Conservation (phyloP, 1,284 basidiomycete species). For the Ganoderma lingzhi region DNA sequence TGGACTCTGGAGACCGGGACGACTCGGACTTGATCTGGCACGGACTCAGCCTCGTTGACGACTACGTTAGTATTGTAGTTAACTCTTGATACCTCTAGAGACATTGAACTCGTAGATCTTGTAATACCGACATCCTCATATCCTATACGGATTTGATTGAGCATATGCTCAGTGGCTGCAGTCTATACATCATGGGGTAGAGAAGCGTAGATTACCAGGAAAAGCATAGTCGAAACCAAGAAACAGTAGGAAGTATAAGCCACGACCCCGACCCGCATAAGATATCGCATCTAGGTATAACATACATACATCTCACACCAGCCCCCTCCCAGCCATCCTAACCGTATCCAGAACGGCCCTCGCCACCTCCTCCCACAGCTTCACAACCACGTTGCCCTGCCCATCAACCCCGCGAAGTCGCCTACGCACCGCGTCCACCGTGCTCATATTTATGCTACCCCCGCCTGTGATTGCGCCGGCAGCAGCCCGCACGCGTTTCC, state of each 20-base stretch:
- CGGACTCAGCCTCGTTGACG: background rate
- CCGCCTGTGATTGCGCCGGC: constrained; percentile 5
- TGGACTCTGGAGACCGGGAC: background rate
- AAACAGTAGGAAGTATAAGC: background rate
- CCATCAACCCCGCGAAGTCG: constrained; percentile 55
- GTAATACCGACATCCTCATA: background rate
- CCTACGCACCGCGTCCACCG: constrained; percentile 66
- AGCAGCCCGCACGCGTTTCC: constrained; percentile 42
- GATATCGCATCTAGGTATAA: too few relatives aligned
- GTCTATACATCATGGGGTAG: background rate
- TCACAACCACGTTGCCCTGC: constrained; percentile 47
- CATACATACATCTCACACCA: constrained; percentile 54
- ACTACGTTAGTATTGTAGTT: background rate
- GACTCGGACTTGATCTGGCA: background rate
- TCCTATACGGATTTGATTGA: background rate
- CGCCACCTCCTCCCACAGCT: constrained; percentile 62
- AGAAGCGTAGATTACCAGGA: background rate
- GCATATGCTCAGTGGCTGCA: background rate
- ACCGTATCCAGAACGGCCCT: constrained; percentile 71
- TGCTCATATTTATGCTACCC: constrained; percentile 40
- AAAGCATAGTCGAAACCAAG: too few relatives aligned
- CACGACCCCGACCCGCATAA: background rate
- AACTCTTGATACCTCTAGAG: background rate
- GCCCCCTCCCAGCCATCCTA: constrained; percentile 77
- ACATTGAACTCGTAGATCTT: background rate